A percentile compares a stretch with the other conserved stretches of the same genome.
phyloP scores from a whole-genome alignment of 192 early-diverging fungal genomes.

The Tieghemiomyces parasiticus region DNA sequence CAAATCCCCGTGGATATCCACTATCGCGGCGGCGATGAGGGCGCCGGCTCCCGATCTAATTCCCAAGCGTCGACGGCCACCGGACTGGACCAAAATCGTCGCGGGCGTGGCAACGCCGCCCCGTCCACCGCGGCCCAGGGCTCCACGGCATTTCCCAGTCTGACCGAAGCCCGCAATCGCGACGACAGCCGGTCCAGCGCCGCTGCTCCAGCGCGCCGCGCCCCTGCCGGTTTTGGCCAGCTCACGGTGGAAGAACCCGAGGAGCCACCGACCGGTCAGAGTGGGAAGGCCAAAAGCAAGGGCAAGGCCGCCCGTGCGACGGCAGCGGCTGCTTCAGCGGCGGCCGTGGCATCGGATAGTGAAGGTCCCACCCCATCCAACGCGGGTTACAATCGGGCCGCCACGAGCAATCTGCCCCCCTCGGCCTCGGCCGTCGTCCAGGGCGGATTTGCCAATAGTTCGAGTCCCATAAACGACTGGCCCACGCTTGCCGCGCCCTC shows the following conservation, averaged over 20 bases:
- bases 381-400: too few relatives aligned
- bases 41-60: too few relatives aligned
- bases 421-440: not conserved
- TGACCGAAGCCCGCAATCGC: not conserved
- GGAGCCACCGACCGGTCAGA: not conserved
- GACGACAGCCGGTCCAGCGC: not conserved
- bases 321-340: not conserved
- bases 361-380: too few relatives aligned
- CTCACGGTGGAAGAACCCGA: not conserved
- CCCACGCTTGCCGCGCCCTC: not conserved
- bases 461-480: not conserved
- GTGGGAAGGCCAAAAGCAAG: not conserved
- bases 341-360: too few relatives aligned
- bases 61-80: slow-evolving; percentile 10
- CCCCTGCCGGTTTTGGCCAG: slow-evolving; percentile 3
- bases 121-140: slow-evolving; percentile 14
- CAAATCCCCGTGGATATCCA: slow-evolving; percentile 17
- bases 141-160: not conserved
- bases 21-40: slow-evolving; percentile 11
- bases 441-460: not conserved
- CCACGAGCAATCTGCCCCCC: too few relatives aligned
- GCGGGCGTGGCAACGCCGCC: slow-evolving; percentile 13
- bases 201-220: not conserved
- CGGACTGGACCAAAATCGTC: slow-evolving; percentile 11
- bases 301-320: not conserved